Percentiles rank a stretch among this genome's conserved stretches.
These are phyloP conservation scores for Postia placenta DNA, from an alignment of 768 basidiomycete genomes.

Conservation along the genomic window DNA sequence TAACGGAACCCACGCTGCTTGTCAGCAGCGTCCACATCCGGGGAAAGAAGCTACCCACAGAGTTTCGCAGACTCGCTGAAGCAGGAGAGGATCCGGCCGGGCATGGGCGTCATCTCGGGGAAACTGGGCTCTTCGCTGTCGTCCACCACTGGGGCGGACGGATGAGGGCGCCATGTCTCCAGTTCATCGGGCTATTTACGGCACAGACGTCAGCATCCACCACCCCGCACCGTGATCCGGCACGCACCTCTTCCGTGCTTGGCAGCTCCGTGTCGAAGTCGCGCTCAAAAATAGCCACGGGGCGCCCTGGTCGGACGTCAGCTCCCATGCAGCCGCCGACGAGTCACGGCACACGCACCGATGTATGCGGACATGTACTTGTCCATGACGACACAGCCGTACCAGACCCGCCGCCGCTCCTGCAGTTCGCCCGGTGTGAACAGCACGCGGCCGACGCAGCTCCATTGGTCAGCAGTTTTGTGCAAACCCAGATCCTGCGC, in stretches of 20 bases:
- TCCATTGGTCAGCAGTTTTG: slow-evolving; percentile 75
- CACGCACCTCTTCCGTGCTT: slow-evolving; percentile 47
- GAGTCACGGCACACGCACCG: slow-evolving; percentile 31
- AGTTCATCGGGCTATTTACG: slow-evolving; percentile 52
- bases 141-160: slow-evolving; percentile 27
- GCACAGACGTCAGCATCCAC: slow-evolving; percentile 3
- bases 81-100: slow-evolving; percentile 58
- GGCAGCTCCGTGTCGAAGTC: slow-evolving; percentile 75
- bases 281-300: slow-evolving; percentile 65
- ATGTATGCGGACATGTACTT: slow-evolving; percentile 78
- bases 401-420: slow-evolving; percentile 72
- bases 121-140: slow-evolving; percentile 16
- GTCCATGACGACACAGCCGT: slow-evolving; percentile 72
- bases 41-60: slow-evolving; percentile 39
- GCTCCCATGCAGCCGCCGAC: not conserved
- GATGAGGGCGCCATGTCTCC: slow-evolving; percentile 46
- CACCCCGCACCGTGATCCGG: not conserved
- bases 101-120: slow-evolving; percentile 26
- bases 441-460: slow-evolving; percentile 42
- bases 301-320: slow-evolving; percentile 42
- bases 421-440: slow-evolving; percentile 60
- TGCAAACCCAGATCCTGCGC: slow-evolving; percentile 87
- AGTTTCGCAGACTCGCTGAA: slow-evolving; percentile 70
- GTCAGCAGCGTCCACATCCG: not conserved
- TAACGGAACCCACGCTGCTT: no score